phyloP scores from a whole-genome alignment of 768 basidiomycete species.

The Mycena galopus region DNA sequence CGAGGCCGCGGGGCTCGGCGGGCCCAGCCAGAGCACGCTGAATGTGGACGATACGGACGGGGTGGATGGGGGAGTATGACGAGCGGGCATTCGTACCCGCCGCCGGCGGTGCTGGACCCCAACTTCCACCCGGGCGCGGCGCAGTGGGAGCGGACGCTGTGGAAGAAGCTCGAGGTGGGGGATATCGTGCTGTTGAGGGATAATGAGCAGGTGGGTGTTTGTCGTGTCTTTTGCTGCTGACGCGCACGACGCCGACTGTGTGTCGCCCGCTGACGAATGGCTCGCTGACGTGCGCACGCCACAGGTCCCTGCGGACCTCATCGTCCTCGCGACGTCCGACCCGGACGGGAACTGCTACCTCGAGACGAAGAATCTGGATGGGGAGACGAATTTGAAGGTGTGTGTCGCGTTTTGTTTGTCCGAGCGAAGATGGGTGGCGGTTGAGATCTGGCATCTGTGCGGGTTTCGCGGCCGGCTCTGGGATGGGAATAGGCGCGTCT shows the following conservation, averaged over 20 bases:
- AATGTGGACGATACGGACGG: conserved; percentile 45
- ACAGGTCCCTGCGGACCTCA: conserved; percentile 90
- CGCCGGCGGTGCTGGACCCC: conserved; percentile 86
- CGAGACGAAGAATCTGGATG: conserved; percentile 98
- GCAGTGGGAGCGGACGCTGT: conserved; percentile 94
- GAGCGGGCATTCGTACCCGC: conserved; percentile 67
- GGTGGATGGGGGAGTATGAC: conserved; percentile 50
- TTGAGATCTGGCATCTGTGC: too few species aligned
- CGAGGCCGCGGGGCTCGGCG: conserved; percentile 74
- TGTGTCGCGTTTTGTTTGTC: not conserved
- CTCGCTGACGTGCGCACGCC: not conserved
- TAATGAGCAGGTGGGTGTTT: conserved; percentile 75
- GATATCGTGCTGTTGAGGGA: conserved; percentile 92
- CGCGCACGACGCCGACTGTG: too few species aligned
- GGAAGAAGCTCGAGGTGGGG: conserved; percentile 99
- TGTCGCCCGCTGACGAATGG: too few species aligned
- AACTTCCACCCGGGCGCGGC: conserved; percentile 72
- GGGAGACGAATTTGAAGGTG: conserved; percentile 93
- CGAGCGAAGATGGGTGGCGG: too few species aligned
- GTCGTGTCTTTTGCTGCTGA: not conserved
- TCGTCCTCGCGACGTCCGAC: conserved; percentile 93
- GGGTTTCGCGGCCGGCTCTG: too few species aligned
- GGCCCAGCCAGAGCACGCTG: conserved; percentile 73
- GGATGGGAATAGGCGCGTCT: too few species aligned
- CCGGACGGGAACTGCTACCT: conserved; percentile 93